Evolutionary conservation across 2,329 filamentous ascomycete species (phyloP).

Genomic region (Dendrostoma leiphaemia): DNA sequence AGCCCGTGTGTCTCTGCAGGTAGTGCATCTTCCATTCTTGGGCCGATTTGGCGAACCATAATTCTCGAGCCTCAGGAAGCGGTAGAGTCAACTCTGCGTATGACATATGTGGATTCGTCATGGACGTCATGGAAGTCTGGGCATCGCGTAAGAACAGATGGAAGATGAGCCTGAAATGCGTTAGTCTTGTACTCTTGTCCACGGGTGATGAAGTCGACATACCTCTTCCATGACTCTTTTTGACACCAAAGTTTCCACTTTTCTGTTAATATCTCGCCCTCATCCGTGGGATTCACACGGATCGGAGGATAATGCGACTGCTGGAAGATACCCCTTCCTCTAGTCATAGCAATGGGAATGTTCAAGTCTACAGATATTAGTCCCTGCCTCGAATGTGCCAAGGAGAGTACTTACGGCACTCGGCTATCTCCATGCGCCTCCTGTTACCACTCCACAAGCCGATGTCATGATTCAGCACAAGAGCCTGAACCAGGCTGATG

Average conservation of each 20-base stretch:
- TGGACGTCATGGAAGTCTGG: constrained; percentile 64
- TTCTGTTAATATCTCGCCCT: constrained; percentile 53
- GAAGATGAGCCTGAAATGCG: constrained; percentile 52
- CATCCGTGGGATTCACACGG: constrained; percentile 50
- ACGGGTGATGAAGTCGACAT: not conserved
- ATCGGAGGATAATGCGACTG: constrained; percentile 52
- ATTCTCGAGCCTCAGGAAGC: constrained; percentile 56
- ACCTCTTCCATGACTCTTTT: constrained; percentile 66
- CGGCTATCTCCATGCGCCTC: constrained; percentile 56
- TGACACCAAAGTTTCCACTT: constrained; percentile 68
- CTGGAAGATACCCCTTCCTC: constrained; percentile 57
- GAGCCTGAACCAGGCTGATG: constrained; percentile 46
- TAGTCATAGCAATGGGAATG: constrained; percentile 42
- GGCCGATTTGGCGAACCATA: constrained; percentile 67
- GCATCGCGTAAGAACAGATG: constrained; percentile 65
- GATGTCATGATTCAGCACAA: constrained; percentile 48
- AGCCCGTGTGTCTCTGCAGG: constrained; percentile 36
- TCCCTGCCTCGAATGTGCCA: not conserved
- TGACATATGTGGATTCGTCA: constrained; percentile 64
- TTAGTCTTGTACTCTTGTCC: not conserved
- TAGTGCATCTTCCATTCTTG: constrained; percentile 63
- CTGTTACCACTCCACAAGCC: constrained; percentile 55
- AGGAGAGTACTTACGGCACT: constrained; percentile 40
- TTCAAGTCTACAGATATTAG: constrained; percentile 20
- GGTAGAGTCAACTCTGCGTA: constrained; percentile 68